Base-by-base conservation (phyloP, 768 basidiomycete species). In the Lactifluus hygrophoroides region DNA sequence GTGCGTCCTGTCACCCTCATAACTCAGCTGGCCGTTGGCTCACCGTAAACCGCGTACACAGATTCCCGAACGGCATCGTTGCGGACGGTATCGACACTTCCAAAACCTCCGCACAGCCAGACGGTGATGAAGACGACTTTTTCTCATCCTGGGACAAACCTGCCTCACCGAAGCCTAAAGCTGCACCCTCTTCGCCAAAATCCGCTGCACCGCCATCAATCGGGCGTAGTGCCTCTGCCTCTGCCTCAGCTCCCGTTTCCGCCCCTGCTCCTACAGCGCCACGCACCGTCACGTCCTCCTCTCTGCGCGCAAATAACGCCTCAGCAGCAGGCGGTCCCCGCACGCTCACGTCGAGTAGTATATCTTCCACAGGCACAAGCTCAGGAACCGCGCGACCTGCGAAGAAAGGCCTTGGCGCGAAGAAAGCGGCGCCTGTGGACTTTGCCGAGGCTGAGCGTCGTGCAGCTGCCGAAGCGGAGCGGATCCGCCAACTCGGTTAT, bases 111-210 rank as follows among this genome's bases (percentile, higher is more conserved):
- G 69, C 78, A 0, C 54, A 69, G 1, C 50, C 69, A 16, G 58
- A 69, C 69, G 59, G 76, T 44, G 73, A 74, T 0, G 92, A 92
- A 52, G 94, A 96, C 9, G 94, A 97, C 69, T 99, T 99, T 73
- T 99, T 97, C 74, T 85, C 90, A 47, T 88, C 90, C 27, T 98
- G 95, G 94, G 93, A 94, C 62, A 95, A 95, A 69, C 86, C 90
- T 1, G 73, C 72, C 14, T 55, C 69, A 0, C 60, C 69, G 25
- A 72, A 74, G 57, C 57, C 76, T 40, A 71, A 74, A 56, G 56
- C 75, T 8, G 23, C 64, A 27, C 14, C 66, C 16, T 49, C 69
- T 2, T 46, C 70, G 3, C 16, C 59, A 35, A 61, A 50, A n/a
- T 56, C 61, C 2, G 3, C 54, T 11, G 40, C 54, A 17, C 64